Evolutionary conservation across 2,329 filamentous ascomycete species (phyloP).

Genomic region (Clonostachys rhizophaga): DNA sequence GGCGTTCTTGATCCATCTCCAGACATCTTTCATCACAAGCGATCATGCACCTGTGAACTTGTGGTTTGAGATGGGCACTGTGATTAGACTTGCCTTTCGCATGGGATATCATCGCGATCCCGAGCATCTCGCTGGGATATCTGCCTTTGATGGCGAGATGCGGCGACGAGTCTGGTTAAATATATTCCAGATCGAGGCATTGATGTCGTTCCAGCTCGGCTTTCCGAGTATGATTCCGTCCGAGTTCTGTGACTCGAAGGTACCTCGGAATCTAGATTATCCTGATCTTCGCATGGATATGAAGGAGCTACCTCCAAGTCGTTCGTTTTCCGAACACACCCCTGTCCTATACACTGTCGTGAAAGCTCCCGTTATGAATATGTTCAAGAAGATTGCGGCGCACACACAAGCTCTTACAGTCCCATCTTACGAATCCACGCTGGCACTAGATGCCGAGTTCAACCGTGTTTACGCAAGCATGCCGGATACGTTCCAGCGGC

Average conservation of each 20-base stretch:
- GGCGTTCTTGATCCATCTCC: constrained; percentile 45
- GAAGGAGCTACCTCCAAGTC: constrained; percentile 1
- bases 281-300: constrained; percentile 4
- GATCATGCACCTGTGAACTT: constrained; percentile 46
- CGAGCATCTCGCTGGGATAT: constrained; percentile 41
- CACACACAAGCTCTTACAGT: background rate
- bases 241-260: constrained; percentile 3
- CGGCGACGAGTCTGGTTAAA: constrained; percentile 40
- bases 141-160: constrained; percentile 41
- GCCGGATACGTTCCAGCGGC: constrained; percentile 41
- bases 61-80: constrained; percentile 45
- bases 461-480: constrained; percentile 36
- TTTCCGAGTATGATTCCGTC: constrained; percentile 37
- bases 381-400: constrained; percentile 40
- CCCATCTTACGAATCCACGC: constrained; percentile 42
- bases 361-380: constrained; percentile 40
- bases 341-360: constrained; percentile 47
- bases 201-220: constrained; percentile 40
- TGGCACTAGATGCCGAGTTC: constrained; percentile 38
- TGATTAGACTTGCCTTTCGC: constrained; percentile 49
- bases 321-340: constrained; percentile 4
- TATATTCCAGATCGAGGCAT: constrained; percentile 34
- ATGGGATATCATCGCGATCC: constrained; percentile 56
- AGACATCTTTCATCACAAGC: constrained; percentile 48
- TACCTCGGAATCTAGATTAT: constrained; percentile 4